These are phyloP conservation scores for Diplodia sapinea DNA, from an alignment of 2,329 filamentous ascomycete genomes.

Conservation along the genomic window DNA sequence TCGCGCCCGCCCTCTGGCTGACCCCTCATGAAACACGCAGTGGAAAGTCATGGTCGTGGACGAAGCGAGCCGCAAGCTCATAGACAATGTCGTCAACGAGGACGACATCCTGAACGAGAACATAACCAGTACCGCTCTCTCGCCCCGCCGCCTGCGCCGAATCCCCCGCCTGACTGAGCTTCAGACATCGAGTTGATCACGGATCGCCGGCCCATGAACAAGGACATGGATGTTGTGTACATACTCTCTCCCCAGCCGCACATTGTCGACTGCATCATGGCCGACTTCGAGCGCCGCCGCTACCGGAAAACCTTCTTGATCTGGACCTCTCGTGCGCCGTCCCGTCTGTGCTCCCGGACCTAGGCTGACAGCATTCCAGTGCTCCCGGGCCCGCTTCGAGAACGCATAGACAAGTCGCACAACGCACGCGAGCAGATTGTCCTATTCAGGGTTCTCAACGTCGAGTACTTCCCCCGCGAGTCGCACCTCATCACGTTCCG, in stretches of 20 bases:
- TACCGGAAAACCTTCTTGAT: slow-evolving; percentile 82
- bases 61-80: slow-evolving; percentile 78
- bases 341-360: not conserved
- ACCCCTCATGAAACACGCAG: slow-evolving; percentile 53
- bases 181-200: slow-evolving; percentile 94
- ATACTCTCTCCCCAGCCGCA: slow-evolving; percentile 83
- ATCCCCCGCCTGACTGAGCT: slow-evolving; percentile 40
- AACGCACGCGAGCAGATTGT: slow-evolving; percentile 74
- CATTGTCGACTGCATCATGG: slow-evolving; percentile 91
- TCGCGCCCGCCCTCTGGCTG: slow-evolving; percentile 32
- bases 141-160: slow-evolving; percentile 9
- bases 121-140: slow-evolving; percentile 74
- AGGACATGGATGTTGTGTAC: slow-evolving; percentile 94
- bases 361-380: slow-evolving; percentile 52
- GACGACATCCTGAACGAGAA: slow-evolving; percentile 98
- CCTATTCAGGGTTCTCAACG: slow-evolving; percentile 80
- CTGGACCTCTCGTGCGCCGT: slow-evolving; percentile 72
- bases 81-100: slow-evolving; percentile 90
- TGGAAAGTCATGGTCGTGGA: slow-evolving; percentile 98
- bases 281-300: slow-evolving; percentile 83
- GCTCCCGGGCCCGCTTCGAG: slow-evolving; percentile 71
- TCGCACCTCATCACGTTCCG: slow-evolving; percentile 89
- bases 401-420: slow-evolving; percentile 74
- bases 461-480: slow-evolving; percentile 90
- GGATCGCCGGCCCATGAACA: slow-evolving; percentile 79